A percentile compares a stretch with the other conserved stretches of the same genome.
Conservation (phyloP, 2,329 filamentous ascomycete genomes). For the Alternaria sp. region DNA sequence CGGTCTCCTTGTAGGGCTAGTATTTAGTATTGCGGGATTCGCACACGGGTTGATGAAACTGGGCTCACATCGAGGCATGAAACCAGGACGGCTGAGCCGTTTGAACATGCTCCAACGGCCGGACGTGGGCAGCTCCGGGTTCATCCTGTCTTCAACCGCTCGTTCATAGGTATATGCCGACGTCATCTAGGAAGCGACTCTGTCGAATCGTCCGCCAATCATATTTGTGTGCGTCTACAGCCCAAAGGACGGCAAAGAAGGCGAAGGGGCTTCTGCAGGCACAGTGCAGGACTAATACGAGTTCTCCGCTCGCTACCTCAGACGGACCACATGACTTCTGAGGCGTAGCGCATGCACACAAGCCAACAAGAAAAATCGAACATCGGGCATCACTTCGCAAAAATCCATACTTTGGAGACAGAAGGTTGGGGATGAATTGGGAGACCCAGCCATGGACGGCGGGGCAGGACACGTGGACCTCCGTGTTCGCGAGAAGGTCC, state of each 20-base stretch:
- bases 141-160: slow-evolving; percentile 1
- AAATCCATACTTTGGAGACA: not conserved
- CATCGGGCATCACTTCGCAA: not conserved
- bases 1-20: slow-evolving; percentile 6
- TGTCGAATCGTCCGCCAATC: slow-evolving; percentile 6
- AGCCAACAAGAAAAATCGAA: not conserved
- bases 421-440: not conserved
- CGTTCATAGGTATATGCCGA: not conserved
- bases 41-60: slow-evolving; percentile 2
- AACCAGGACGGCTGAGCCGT: not conserved
- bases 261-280: slow-evolving; percentile 10
- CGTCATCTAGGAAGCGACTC: not conserved
- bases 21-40: not conserved
- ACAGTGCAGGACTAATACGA: slow-evolving; percentile 9
- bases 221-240: not conserved
- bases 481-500: not conserved
- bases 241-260: not conserved
- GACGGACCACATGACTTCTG: slow-evolving; percentile 8
- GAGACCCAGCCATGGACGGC: not conserved
- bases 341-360: slow-evolving; percentile 6
- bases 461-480: slow-evolving; percentile 1
- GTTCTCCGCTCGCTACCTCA: slow-evolving; percentile 12
- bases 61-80: not conserved
- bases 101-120: not conserved
- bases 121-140: not conserved